A percentile compares a stretch with the other conserved stretches of the same genome.
Evolutionary conservation across 2,329 filamentous ascomycete species (phyloP).

Genomic region (Ascochyta fabae): DNA sequence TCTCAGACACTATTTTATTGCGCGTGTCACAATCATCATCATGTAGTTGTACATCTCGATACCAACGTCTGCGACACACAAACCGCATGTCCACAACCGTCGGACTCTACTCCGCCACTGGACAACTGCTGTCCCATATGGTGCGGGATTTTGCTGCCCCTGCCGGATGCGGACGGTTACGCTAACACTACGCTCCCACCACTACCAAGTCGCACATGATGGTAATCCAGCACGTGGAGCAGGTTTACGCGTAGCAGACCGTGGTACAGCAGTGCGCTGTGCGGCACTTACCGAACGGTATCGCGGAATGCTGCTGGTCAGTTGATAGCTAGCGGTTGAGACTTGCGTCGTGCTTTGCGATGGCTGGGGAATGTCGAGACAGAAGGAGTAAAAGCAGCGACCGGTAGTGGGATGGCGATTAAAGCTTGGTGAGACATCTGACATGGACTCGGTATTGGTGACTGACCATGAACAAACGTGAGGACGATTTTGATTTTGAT

Average conservation of each 20-base stretch:
- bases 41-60: too few species aligned
- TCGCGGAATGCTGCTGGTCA: not conserved
- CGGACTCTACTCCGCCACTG: slow-evolving; percentile 1
- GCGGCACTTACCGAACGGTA: not conserved
- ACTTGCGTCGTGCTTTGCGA: not conserved
- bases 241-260: slow-evolving; percentile 1
- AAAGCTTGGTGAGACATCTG: slow-evolving; percentile 15
- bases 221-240: slow-evolving; percentile 5
- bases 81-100: too few species aligned
- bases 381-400: not conserved
- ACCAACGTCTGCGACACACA: too few species aligned
- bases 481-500: not conserved
- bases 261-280: not conserved
- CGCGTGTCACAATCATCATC: too few species aligned
- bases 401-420: not conserved
- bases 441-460: not conserved
- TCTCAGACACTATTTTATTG: too few species aligned
- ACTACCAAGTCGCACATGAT: slow-evolving; percentile 4
- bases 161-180: slow-evolving; percentile 13
- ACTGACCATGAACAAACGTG: not conserved
- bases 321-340: not conserved
- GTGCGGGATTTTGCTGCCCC: not conserved
- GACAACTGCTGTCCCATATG: not conserved
- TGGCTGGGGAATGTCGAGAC: slow-evolving; percentile 1
- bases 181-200: not conserved